Base-by-base conservation (phyloP, 148 eudicot genomes). In the Heliamphora exappendiculata region DNA sequence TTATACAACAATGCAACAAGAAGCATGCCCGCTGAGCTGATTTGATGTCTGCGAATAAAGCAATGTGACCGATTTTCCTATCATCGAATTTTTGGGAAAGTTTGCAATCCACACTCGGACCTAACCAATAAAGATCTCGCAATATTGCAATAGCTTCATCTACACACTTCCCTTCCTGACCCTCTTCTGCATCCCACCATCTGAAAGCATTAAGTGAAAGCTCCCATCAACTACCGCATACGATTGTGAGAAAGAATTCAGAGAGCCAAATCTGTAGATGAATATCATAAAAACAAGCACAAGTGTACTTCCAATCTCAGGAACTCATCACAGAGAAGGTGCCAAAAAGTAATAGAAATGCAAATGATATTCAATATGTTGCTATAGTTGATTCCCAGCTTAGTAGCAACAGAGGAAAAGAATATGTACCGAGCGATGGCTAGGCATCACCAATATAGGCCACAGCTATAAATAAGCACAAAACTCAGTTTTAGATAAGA, bases 391-490 rank as follows among this genome's bases (percentile, higher is more conserved):
- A 10, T 26, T 28, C 19, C 39, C 50, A 42, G 6, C 33, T 42
- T 26, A 42, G 72, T 28, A 68, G 72, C 72, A 68, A n/a, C 42
- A 68, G 72, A 51, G 6, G 33, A 42, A 44, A 44, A 68, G 51
- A 42, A 22, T 33, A 41, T 12, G 1, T 22, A 12, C 13, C 7
- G 12, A 68, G 49, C 6, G 51, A 68, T 68, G 0, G 31, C 34
- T n/a, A 68, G 19, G 53, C 10, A 67, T 2, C 14, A n/a, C n/a
- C 50, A 67, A n/a, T n/a, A 24, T 3, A 57, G 6, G 24, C 50
- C 1, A 9, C 50, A 47, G 50, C 50, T 6, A 5, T 47, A 47
- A 47, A 47, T 7, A 3, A n/a, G n/a, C n/a, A n/a, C n/a, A n/a
- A n/a, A n/a, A n/a, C n/a, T n/a, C n/a, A n/a, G n/a, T n/a, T n/a